Evolutionary conservation across 2,329 filamentous ascomycete species (phyloP).

Genomic region (Arthroderma uncinatum): DNA sequence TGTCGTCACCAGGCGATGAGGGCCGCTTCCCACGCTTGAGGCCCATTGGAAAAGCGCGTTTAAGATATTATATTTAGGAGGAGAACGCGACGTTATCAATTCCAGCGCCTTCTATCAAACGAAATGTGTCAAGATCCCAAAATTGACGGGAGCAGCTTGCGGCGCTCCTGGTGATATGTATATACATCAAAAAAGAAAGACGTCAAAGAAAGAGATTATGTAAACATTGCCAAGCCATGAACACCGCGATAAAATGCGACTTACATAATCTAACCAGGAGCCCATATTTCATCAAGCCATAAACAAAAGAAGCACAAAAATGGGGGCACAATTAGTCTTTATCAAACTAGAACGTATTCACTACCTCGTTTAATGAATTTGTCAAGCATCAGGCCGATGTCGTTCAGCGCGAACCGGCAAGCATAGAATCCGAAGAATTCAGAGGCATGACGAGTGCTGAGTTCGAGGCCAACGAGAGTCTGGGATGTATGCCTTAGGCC

Average conservation of each 20-base stretch:
- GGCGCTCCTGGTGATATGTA: background rate
- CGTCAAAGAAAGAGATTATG: constrained; percentile 2
- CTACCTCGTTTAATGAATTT: constrained; percentile 95
- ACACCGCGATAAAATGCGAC: constrained; percentile 4
- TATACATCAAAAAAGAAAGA: constrained; percentile 1
- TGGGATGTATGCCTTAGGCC: constrained; percentile 83
- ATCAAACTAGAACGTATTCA: constrained; percentile 68
- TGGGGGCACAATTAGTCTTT: background rate
- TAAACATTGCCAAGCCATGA: constrained; percentile 5
- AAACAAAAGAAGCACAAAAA: background rate
- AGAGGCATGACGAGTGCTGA: constrained; percentile 83
- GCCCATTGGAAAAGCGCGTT: background rate
- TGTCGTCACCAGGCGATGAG: background rate
- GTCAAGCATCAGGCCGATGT: constrained; percentile 75
- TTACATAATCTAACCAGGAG: constrained; percentile 5
- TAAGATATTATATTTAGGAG: background rate
- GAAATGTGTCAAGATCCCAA: background rate
- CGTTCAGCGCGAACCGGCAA: constrained; percentile 83
- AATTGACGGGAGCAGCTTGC: background rate
- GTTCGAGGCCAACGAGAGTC: constrained; percentile 87
- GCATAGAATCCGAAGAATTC: constrained; percentile 98
- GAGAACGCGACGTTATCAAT: background rate
- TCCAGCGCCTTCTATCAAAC: background rate
- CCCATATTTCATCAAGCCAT: background rate
- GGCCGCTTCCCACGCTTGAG: background rate